These are phyloP conservation scores for Solanum habrochaites DNA, from an alignment of 257 asterid species.

Conservation along the genomic window DNA sequence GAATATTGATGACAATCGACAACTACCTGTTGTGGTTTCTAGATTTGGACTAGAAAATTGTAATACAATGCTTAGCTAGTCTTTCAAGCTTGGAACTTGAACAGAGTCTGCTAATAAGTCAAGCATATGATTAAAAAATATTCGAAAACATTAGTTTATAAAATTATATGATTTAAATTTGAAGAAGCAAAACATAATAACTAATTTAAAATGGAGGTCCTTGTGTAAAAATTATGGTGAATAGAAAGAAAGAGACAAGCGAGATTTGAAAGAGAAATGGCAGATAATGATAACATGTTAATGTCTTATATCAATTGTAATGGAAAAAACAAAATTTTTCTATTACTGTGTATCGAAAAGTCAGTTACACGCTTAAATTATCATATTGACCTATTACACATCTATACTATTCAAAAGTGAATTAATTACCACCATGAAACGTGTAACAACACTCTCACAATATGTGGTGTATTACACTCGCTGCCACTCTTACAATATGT, in stretches of 20 bases:
- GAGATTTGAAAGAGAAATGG: neutral
- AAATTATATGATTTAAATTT: too few relatives aligned
- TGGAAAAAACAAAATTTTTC: too few relatives aligned
- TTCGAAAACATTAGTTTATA: too few relatives aligned
- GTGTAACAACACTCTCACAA: too few relatives aligned
- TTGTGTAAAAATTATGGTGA: neutral
- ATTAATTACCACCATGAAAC: too few relatives aligned
- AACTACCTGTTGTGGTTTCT: neutral
- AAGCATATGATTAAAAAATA: neutral
- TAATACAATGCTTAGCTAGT: neutral
- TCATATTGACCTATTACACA: too few relatives aligned
- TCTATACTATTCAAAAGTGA: too few relatives aligned
- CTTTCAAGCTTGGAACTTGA: neutral
- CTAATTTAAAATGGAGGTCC: too few relatives aligned
- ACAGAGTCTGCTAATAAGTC: neutral
- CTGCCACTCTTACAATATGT: too few relatives aligned
- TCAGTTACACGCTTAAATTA: too few relatives aligned
- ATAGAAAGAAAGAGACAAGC: neutral
- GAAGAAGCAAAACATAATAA: neutral
- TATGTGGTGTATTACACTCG: too few relatives aligned
- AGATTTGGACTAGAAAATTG: neutral
- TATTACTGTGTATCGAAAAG: fast-evolving
- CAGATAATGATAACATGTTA: neutral
- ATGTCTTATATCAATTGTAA: too few relatives aligned
- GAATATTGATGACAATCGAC: neutral